phyloP scores from a whole-genome alignment of 2,329 filamentous ascomycete species.

The Xylariaceae sp. region DNA sequence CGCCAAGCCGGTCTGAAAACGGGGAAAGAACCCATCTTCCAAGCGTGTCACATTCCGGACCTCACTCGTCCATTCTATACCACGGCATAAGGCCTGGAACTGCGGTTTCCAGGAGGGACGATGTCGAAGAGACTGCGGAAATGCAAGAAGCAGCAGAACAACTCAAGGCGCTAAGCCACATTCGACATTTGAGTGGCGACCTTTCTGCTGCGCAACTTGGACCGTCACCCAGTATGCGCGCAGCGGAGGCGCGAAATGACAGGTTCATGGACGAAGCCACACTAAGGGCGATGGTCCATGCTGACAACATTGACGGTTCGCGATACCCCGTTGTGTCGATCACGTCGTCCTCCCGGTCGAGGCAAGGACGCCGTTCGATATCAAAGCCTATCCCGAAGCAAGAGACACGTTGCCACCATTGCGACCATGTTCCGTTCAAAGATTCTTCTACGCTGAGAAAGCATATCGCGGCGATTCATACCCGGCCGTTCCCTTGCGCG shows the following conservation, averaged over 20 bases:
- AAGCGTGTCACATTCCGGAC: slow-evolving; percentile 23
- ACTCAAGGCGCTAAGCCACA: slow-evolving; percentile 59
- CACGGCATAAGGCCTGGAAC: slow-evolving; percentile 26
- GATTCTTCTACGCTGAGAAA: slow-evolving; percentile 61
- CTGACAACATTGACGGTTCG: slow-evolving; percentile 37
- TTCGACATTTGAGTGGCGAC: slow-evolving; percentile 51
- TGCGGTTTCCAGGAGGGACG: slow-evolving; percentile 36
- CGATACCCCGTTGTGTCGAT: slow-evolving; percentile 31
- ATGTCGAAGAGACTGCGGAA: slow-evolving; percentile 59
- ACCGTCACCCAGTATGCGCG: slow-evolving; percentile 21
- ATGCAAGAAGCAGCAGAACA: slow-evolving; percentile 65
- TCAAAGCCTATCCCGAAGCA: slow-evolving; percentile 47
- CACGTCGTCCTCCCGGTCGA: slow-evolving; percentile 35
- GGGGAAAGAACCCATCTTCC: slow-evolving; percentile 23
- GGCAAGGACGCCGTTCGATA: slow-evolving; percentile 42
- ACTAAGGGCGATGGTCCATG: slow-evolving; percentile 26
- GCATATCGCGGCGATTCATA: slow-evolving; percentile 63
- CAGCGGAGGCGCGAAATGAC: slow-evolving; percentile 34
- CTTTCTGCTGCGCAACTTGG: slow-evolving; percentile 21
- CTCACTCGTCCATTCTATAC: slow-evolving; percentile 20
- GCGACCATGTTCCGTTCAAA: slow-evolving; percentile 61
- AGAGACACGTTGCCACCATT: slow-evolving; percentile 56
- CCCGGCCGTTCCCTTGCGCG: slow-evolving; percentile 74
- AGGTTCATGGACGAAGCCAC: slow-evolving; percentile 34
- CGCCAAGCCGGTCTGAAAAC: slow-evolving; percentile 26